Evolutionary conservation across 2,329 filamentous ascomycete species (phyloP).

Genomic region (Curvularia spicifera): DNA sequence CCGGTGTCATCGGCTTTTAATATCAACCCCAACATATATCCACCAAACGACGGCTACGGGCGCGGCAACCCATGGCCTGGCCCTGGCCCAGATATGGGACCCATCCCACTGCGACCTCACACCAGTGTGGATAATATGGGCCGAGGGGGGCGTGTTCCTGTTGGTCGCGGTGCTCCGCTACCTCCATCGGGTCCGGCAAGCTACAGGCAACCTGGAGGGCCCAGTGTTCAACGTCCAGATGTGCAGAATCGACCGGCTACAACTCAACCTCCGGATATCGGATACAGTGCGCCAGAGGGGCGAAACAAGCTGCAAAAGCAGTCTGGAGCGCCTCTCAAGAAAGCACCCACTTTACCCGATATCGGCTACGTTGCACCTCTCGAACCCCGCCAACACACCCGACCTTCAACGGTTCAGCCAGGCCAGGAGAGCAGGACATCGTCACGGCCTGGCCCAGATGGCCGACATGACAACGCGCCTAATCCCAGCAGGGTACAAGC

Average conservation of each 20-base stretch:
- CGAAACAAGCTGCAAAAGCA: conserved; percentile 53
- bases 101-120: conserved; percentile 46
- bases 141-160: conserved; percentile 39
- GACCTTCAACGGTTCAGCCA: conserved; percentile 45
- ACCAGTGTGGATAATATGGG: conserved; percentile 48
- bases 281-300: conserved; percentile 54
- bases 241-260: conserved; percentile 48
- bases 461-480: conserved; percentile 38
- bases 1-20: conserved; percentile 58
- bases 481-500: conserved; percentile 34
- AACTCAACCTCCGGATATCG: conserved; percentile 50
- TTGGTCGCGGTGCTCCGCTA: conserved; percentile 37
- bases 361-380: conserved; percentile 49
- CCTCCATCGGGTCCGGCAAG: conserved; percentile 42
- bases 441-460: conserved; percentile 39
- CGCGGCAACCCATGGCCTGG: conserved; percentile 37
- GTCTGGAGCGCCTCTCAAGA: conserved; percentile 36
- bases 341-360: conserved; percentile 43
- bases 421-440: conserved; percentile 43
- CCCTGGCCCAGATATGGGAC: conserved; percentile 34
- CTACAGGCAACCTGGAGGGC: conserved; percentile 50
- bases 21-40: conserved; percentile 55
- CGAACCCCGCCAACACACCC: conserved; percentile 44
- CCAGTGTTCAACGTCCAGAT: conserved; percentile 47
- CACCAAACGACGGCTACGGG: conserved; percentile 38